Evolutionary conservation across 1,284 basidiomycete genomes (phyloP), one percentile per base, ranked within the genome.

Genomic region (Coniferiporia sulphurascens): DNA sequence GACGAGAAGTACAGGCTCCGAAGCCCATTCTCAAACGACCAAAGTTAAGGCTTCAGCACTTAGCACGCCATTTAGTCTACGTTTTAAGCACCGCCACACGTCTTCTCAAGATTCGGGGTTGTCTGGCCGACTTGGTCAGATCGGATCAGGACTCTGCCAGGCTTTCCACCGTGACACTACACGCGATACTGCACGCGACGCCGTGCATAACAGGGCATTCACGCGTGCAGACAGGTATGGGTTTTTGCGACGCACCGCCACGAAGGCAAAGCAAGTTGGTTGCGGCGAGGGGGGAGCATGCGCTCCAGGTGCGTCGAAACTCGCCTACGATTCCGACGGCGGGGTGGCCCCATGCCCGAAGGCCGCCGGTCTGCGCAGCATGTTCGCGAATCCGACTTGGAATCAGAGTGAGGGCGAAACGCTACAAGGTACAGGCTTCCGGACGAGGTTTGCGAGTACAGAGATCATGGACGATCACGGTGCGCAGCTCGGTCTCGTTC

Each of bases 311-410:
- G 51, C n/a, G 1, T 27, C 19, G 13, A 22, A 22, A 38, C 44
- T 21, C 35, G 56, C 15, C 12, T 34, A 48, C 27, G 54, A 48
- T 8, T 27, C n/a, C 45, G 44, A 48, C 9, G 44, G 27, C 15
- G 32, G 34, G 15, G 32, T 32, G 19, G 38, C 51, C 8, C 51
- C 44, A 21, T 8, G 17, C 8, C 17, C 46, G 10, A 59, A 59
- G 44, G 54, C 52, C 7, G 38, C 43, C 8, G 45, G 52, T 5
- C 36, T 61, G 22, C 50, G 56, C 19, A 58, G 56, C n/a, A 44
- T 61, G 15, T 61, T 61, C 32, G 56, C 51, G 10, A 41, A 52
- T 15, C 58, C 60, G 12, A 48, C 44, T 45, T 58, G 60, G 56
- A 48, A 22, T 44, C 55, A 56, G 19, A 53, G 60, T 35, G 56